Percentiles rank a stretch among this genome's conserved stretches.
Evolutionary conservation across 768 basidiomycete species (phyloP).

Genomic region (Paxillus rubicundulus): DNA sequence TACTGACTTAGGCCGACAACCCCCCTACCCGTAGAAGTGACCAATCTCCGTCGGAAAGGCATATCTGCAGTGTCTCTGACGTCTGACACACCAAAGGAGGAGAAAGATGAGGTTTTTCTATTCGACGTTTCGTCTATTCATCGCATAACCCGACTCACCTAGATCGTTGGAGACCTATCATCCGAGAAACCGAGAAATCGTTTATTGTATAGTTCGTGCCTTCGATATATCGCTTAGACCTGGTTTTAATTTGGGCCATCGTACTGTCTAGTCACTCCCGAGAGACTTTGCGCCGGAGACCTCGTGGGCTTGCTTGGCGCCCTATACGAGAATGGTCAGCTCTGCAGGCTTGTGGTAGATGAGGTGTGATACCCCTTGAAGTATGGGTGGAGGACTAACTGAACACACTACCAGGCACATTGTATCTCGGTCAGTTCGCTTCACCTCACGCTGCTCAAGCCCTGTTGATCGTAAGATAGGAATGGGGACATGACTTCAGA

Average conservation of each 20-base stretch:
- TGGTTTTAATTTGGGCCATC: neutral
- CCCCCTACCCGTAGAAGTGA: constrained; percentile 50
- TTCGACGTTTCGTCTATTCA: neutral
- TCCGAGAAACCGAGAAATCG: constrained; percentile 57
- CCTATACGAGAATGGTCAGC: constrained; percentile 51
- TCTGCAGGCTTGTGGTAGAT: constrained; percentile 78
- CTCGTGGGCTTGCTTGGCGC: constrained; percentile 49
- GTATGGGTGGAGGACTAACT: constrained; percentile 2
- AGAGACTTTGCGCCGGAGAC: constrained; percentile 57
- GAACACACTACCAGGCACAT: constrained; percentile 54
- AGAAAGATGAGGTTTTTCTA: constrained; percentile 52
- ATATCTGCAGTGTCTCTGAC: constrained; percentile 60
- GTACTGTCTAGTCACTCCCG: constrained; percentile 64
- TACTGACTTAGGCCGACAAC: constrained; percentile 2
- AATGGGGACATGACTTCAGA: constrained; percentile 86
- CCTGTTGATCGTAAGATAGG: constrained; percentile 38
- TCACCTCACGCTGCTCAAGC: neutral
- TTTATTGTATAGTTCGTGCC: constrained; percentile 67
- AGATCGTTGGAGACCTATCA: constrained; percentile 64
- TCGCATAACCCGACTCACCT: neutral
- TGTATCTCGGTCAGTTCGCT: constrained; percentile 67
- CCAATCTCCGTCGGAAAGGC: constrained; percentile 50
- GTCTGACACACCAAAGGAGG: constrained; percentile 56
- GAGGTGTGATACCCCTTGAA: constrained; percentile 48
- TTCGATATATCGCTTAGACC: neutral